These are phyloP conservation scores for Phytophthora pistaciae DNA, from an alignment of 352 stramenopile genomes.

Conservation along the genomic window DNA sequence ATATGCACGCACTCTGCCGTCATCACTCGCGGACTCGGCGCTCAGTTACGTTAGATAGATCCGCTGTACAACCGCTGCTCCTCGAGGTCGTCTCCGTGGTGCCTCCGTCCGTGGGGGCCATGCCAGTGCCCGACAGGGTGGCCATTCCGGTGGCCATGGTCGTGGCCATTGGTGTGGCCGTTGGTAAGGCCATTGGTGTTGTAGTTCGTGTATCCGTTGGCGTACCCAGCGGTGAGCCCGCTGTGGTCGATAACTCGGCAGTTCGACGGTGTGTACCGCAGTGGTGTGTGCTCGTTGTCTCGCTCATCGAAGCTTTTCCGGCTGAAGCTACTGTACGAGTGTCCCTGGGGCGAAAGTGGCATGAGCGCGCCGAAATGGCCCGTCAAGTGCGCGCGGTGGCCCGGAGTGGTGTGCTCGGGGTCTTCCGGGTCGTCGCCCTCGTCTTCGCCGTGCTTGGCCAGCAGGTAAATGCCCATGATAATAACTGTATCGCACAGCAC, in stretches of 20 bases:
- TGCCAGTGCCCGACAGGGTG: constrained; percentile 31
- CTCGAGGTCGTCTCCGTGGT: constrained; percentile 30
- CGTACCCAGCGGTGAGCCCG: constrained; percentile 18
- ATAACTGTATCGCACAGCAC: constrained; percentile 62
- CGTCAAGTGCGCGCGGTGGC: constrained; percentile 56
- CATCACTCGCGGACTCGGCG: not conserved
- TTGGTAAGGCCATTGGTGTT: constrained; percentile 26
- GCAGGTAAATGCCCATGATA: constrained; percentile 84
- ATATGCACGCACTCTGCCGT: constrained; percentile 25
- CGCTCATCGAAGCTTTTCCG: constrained; percentile 62
- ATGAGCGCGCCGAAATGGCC: constrained; percentile 85
- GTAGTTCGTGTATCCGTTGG: constrained; percentile 24
- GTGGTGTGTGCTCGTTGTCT: constrained; percentile 52
- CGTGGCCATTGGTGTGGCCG: constrained; percentile 17
- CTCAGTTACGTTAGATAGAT: constrained; percentile 33
- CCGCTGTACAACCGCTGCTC: constrained; percentile 40
- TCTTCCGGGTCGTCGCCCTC: constrained; percentile 48
- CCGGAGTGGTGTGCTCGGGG: constrained; percentile 41
- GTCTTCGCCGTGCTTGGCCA: constrained; percentile 79
- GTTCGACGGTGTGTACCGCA: constrained; percentile 42
- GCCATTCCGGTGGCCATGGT: constrained; percentile 21
- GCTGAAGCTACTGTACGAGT: constrained; percentile 42
- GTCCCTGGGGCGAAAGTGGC: constrained; percentile 71
- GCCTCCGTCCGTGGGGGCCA: constrained; percentile 29
- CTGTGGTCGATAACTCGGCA: constrained; percentile 30